These are phyloP conservation scores for Fagopyrum tataricum DNA, from an alignment of 148 eudicot species.

Conservation along the genomic window DNA sequence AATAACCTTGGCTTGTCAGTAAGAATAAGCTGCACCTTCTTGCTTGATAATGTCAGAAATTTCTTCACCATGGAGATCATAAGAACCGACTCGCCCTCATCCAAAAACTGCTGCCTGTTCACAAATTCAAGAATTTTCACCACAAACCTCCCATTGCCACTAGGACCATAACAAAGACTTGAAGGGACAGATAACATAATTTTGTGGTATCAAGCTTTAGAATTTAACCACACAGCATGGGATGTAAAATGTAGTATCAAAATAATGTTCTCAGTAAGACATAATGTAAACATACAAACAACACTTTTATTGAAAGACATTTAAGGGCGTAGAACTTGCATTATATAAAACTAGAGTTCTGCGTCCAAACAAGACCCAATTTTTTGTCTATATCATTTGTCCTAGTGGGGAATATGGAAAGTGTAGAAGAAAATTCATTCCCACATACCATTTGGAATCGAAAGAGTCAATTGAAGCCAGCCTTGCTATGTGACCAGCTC, in stretches of 20 bases:
- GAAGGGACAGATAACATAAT: neutral
- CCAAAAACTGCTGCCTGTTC: conserved; percentile 90
- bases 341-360: too few species aligned
- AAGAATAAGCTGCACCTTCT: conserved; percentile 95
- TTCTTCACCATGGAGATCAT: conserved; percentile 99
- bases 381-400: too few species aligned
- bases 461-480: conserved; percentile 98
- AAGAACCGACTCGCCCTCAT: conserved; percentile 81
- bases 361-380: too few species aligned
- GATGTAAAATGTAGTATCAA: too few species aligned
- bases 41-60: conserved; percentile 80
- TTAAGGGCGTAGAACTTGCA: too few species aligned
- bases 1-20: conserved; percentile 91
- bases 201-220: too few species aligned
- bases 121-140: conserved; percentile 9
- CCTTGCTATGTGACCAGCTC: conserved; percentile 57
- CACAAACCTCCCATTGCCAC: neutral
- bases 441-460: conserved; percentile 80
- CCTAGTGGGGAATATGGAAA: too few species aligned
- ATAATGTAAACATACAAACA: too few species aligned
- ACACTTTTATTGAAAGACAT: too few species aligned
- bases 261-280: too few species aligned
- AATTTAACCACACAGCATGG: too few species aligned
- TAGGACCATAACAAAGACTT: neutral
- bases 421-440: too few species aligned